A percentile compares a stretch with the other conserved stretches of the same genome.
Evolutionary conservation across 441 rosid species (phyloP).

Genomic region (Erodium trifolium): DNA sequence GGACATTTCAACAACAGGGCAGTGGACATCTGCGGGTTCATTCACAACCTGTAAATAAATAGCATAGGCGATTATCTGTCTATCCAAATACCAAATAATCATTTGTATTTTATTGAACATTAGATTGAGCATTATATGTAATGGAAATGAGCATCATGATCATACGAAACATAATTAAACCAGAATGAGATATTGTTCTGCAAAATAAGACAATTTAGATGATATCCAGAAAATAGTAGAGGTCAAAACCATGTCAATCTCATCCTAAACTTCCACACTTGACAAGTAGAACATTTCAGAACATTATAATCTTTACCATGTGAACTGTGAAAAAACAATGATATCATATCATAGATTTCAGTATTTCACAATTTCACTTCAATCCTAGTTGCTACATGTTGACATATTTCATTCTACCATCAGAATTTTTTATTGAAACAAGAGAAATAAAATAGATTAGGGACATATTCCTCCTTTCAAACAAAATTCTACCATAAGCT

Average conservation of each 20-base stretch:
- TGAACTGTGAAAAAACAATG: neutral
- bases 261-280: neutral
- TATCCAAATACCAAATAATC: neutral
- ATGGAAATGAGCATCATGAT: neutral
- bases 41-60: constrained; percentile 65
- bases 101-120: neutral
- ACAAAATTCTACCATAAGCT: neutral
- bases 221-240: neutral
- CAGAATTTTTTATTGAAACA: no score
- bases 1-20: constrained; percentile 94
- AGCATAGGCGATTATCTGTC: constrained; percentile 12
- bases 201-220: neutral
- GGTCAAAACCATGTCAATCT: neutral
- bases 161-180: constrained; percentile 9
- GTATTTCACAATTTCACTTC: neutral
- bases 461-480: no score
- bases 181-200: constrained; percentile 7
- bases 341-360: no score
- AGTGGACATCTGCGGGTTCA: constrained; percentile 64
- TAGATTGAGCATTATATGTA: constrained; percentile 7
- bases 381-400: neutral
- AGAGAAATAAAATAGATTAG: no score
- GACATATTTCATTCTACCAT: no score
- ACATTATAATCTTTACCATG: neutral
- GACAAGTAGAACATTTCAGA: neutral